Conservation (phyloP, 768 basidiomycete species). For the Boletus barrowsii region DNA sequence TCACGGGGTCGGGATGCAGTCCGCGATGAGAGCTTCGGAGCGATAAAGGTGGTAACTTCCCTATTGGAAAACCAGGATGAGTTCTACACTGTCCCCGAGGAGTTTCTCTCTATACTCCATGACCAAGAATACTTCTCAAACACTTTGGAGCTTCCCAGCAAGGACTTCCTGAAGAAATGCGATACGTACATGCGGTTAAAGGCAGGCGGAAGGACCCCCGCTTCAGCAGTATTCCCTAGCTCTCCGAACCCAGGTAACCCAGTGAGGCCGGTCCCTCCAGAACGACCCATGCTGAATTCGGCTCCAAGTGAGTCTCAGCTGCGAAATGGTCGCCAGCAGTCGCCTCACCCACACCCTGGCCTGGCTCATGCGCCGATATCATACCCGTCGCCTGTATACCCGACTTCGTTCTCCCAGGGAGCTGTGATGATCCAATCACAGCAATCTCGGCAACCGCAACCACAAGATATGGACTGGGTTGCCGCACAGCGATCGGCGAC, state of each 20-base stretch:
- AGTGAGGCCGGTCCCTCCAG: conserved; percentile 35
- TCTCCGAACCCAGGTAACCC: conserved; percentile 24
- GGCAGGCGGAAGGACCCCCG: conserved; percentile 50
- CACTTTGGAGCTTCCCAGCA: conserved; percentile 84
- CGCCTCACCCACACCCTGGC: conserved; percentile 39
- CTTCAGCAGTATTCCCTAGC: conserved; percentile 26
- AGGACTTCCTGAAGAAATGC: conserved; percentile 94
- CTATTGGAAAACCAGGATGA: conserved; percentile 93
- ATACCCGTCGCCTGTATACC: conserved; percentile 44
- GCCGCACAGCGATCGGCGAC: conserved; percentile 38
- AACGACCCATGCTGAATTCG: conserved; percentile 44
- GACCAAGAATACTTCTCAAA: conserved; percentile 92
- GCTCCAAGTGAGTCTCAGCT: conserved; percentile 38
- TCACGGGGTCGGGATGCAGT: conserved; percentile 81
- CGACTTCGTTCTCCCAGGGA: conserved; percentile 44
- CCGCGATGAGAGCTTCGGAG: conserved; percentile 89
- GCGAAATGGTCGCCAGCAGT: conserved; percentile 40
- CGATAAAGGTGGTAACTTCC: conserved; percentile 81
- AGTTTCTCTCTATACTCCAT: conserved; percentile 80
- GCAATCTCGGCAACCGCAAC: conserved; percentile 36
- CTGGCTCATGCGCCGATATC: conserved; percentile 43
- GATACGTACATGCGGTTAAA: conserved; percentile 84
- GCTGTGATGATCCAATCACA: conserved; percentile 43
- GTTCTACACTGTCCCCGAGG: conserved; percentile 90
- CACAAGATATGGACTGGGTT: conserved; percentile 45